Percentiles rank a stretch among this genome's conserved stretches.
Conservation (phyloP, 352 stramenopile genomes). For the Phytophthora colocasiae region DNA sequence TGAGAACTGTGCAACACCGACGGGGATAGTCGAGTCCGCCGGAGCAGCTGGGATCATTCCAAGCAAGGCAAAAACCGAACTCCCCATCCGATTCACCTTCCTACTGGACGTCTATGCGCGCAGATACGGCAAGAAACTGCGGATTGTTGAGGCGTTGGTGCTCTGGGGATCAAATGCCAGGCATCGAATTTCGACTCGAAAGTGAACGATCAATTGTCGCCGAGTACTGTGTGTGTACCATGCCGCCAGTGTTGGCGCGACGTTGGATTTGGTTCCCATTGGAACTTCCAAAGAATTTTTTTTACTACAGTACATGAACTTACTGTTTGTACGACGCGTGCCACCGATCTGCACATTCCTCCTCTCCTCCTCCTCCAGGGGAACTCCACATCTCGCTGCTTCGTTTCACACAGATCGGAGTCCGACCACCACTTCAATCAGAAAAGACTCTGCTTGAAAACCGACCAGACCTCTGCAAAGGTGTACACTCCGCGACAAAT, state of each 20-base stretch:
- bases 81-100: conserved; percentile 32
- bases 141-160: conserved; percentile 15
- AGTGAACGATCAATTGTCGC: background rate
- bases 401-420: background rate
- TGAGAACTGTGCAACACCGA: conserved; percentile 16
- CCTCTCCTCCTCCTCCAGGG: too few species aligned
- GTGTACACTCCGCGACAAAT: too few species aligned
- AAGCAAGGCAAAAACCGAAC: conserved; percentile 13
- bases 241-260: too few species aligned
- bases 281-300: too few species aligned
- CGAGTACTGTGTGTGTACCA: too few species aligned
- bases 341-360: background rate
- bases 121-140: conserved; percentile 3
- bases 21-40: conserved; percentile 26
- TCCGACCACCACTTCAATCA: background rate
- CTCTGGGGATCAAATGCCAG: conserved; percentile 11
- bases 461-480: background rate
- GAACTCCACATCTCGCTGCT: background rate
- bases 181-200: background rate
- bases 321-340: background rate
- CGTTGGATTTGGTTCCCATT: too few species aligned
- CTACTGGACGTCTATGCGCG: conserved; percentile 21
- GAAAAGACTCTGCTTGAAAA: background rate
- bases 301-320: too few species aligned
- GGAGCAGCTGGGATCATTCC: conserved; percentile 27